Conservation (phyloP, 2,329 filamentous ascomycete species). For the Hypoxylon sp. region DNA sequence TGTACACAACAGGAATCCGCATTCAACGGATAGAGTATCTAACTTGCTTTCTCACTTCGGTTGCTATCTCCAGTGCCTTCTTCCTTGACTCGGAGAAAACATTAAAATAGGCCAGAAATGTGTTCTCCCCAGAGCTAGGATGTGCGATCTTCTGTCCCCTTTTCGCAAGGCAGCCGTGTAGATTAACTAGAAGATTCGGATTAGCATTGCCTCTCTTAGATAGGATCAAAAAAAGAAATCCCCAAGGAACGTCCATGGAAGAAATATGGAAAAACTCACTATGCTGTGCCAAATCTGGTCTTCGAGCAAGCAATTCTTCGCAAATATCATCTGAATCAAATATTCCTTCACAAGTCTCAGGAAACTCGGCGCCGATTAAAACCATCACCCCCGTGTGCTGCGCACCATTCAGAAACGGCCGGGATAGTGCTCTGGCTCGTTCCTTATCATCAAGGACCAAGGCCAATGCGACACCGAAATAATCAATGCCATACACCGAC, state of each 20-base stretch:
- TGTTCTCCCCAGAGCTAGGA: conserved; percentile 40
- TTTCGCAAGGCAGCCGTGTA: conserved; percentile 40
- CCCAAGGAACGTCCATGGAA: no score
- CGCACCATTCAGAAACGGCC: conserved; percentile 36
- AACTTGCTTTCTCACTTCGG: conserved; percentile 37
- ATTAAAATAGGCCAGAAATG: conserved; percentile 44
- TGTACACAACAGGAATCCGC: no score
- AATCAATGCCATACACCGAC: conserved; percentile 43
- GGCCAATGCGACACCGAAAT: conserved; percentile 41
- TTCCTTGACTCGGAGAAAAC: conserved; percentile 42
- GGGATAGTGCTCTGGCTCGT: conserved; percentile 36
- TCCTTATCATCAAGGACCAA: conserved; percentile 36
- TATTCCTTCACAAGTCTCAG: conserved; percentile 38
- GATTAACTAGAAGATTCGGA: conserved; percentile 28
- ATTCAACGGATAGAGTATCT: conserved; percentile 38
- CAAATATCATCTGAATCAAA: conserved; percentile 47
- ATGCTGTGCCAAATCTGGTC: conserved; percentile 39
- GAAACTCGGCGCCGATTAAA: conserved; percentile 43
- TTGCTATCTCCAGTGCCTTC: conserved; percentile 38
- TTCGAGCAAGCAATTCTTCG: conserved; percentile 39
- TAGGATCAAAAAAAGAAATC: no score
- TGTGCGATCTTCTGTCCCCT: conserved; percentile 42
- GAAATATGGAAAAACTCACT: conserved; percentile 22
- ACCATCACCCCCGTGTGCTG: conserved; percentile 42
- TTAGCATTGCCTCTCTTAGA: conserved; percentile 3